Evolutionary conservation across 2,329 filamentous ascomycete genomes (phyloP).

Genomic region (Fonsecaea erecta): DNA sequence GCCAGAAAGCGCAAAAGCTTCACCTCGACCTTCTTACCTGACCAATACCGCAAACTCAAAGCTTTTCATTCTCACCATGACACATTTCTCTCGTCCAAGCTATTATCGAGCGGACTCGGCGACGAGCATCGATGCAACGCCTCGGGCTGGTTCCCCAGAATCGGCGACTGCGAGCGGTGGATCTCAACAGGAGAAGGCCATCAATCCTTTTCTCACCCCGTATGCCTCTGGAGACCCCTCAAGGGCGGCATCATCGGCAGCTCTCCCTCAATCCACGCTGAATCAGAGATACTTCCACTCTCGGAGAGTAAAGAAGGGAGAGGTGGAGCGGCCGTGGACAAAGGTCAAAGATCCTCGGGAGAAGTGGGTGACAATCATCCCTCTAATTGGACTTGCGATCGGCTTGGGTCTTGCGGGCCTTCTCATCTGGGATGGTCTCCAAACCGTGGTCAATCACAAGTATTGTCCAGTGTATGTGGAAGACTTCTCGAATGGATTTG

Average conservation of each 20-base stretch:
- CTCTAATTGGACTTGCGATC: constrained; percentile 70
- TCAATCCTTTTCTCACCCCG: constrained; percentile 35
- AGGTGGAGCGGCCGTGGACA: constrained; percentile 75
- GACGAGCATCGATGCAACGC: constrained; percentile 15
- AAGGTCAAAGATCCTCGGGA: constrained; percentile 72
- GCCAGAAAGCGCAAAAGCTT: neutral
- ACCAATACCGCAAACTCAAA: neutral
- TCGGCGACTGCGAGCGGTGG: constrained; percentile 9
- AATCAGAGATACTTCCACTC: constrained; percentile 64
- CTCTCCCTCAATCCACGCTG: constrained; percentile 18
- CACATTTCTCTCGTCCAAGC: constrained; percentile 18
- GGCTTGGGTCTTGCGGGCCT: constrained; percentile 72
- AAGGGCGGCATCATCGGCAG: constrained; percentile 29
- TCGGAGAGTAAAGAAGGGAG: constrained; percentile 71
- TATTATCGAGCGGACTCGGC: constrained; percentile 17
- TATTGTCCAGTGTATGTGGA: constrained; percentile 73
- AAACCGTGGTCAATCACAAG: constrained; percentile 72
- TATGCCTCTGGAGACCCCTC: constrained; percentile 32
- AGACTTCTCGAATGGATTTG: constrained; percentile 64
- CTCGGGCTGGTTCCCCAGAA: constrained; percentile 21
- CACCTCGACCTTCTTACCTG: neutral
- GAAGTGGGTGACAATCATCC: constrained; percentile 85
- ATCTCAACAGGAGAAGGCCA: constrained; percentile 17
- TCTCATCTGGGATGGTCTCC: constrained; percentile 75
- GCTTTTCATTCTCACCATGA: constrained; percentile 7